phyloP scores from a whole-genome alignment of 2,329 filamentous ascomycete genomes.

The Paracorniculantispora psalliotae region DNA sequence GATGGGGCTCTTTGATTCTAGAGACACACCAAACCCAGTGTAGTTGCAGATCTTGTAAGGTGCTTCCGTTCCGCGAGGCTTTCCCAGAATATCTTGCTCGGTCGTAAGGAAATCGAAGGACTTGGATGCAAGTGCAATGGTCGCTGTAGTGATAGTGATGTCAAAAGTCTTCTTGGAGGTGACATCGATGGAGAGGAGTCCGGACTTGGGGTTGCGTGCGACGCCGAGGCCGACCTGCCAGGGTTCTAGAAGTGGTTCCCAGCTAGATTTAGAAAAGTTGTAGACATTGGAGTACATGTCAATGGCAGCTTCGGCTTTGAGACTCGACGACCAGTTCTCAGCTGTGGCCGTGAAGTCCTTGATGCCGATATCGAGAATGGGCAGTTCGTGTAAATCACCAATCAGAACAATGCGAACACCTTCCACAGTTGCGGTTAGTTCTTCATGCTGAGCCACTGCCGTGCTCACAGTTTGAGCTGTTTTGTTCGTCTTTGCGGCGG shows the following conservation, averaged over 20 bases:
- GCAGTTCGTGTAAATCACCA: constrained; percentile 91
- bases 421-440: constrained; percentile 79
- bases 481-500: constrained; percentile 25
- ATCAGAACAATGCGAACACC: constrained; percentile 91
- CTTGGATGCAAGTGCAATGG: constrained; percentile 88
- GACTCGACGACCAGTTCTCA: constrained; percentile 82
- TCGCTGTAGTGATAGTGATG: constrained; percentile 85
- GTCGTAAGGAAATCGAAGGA: constrained; percentile 87
- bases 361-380: constrained; percentile 87
- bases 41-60: constrained; percentile 94
- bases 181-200: constrained; percentile 75
- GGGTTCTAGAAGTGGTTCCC: constrained; percentile 93
- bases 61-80: constrained; percentile 84
- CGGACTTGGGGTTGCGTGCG: constrained; percentile 68
- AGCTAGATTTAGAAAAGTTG: constrained; percentile 98
- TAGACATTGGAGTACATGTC: constrained; percentile 96
- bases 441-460: constrained; percentile 51
- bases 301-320: constrained; percentile 84
- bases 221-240: constrained; percentile 94
- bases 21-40: constrained; percentile 83
- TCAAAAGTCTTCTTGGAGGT: constrained; percentile 89
- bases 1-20: constrained; percentile 69
- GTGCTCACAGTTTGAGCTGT: background rate
- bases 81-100: constrained; percentile 80
- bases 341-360: constrained; percentile 83